phyloP scores from a whole-genome alignment of 164 flowering plant species.

The Amborella trichopoda region DNA sequence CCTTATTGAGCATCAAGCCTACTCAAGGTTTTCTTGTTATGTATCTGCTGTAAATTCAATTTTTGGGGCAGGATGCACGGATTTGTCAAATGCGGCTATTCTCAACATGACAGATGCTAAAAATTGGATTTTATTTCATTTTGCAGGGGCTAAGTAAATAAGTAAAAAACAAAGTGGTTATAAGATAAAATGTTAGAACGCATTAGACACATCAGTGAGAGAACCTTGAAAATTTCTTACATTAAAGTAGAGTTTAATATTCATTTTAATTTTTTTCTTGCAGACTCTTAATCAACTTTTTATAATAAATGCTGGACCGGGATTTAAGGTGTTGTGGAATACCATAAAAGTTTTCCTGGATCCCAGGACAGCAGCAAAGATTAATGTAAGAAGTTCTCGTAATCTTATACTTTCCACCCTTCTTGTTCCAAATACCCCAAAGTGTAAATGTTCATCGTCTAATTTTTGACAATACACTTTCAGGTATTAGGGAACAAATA shows the following conservation, averaged over 20 bases:
- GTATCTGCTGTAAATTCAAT: too few species aligned
- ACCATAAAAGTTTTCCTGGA: constrained; percentile 87
- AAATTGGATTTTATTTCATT: too few species aligned
- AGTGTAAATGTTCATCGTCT: too few species aligned
- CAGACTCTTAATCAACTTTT: constrained; percentile 94
- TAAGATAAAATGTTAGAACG: not conserved
- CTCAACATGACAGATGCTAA: not conserved
- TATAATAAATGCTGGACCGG: constrained; percentile 95
- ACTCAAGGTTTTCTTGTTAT: too few species aligned
- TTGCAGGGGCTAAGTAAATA: too few species aligned
- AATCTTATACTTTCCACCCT: not conserved
- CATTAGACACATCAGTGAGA: constrained; percentile 3
- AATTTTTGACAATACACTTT: too few species aligned
- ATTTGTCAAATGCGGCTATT: too few species aligned
- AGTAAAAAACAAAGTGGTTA: not conserved
- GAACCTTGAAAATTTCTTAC: too few species aligned
- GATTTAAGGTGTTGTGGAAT: constrained; percentile 82
- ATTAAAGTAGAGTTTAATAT: not conserved
- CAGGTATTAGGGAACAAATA: constrained; percentile 85
- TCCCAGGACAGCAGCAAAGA: constrained; percentile 78
- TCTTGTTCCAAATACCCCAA: constrained; percentile 1
- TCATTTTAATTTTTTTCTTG: constrained; percentile 5
- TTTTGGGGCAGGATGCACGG: too few species aligned
- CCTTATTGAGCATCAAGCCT: too few species aligned
- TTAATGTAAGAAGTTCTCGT: not conserved